These are phyloP conservation scores for Russula foetens DNA, from an alignment of 768 basidiomycete species.

Conservation along the genomic window DNA sequence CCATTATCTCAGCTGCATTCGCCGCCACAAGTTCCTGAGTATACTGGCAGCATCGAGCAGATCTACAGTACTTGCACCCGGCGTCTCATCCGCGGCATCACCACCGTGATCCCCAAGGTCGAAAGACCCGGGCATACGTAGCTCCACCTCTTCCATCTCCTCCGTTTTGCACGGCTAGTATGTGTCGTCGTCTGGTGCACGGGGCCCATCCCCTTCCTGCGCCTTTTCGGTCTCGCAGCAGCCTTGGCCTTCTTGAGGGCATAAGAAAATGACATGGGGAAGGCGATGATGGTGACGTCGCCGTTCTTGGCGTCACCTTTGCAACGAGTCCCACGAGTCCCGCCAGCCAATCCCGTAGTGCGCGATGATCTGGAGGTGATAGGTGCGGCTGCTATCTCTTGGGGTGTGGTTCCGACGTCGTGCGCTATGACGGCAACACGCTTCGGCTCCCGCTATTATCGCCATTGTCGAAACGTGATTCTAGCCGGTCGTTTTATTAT, in stretches of 20 bases:
- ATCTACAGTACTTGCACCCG: neutral
- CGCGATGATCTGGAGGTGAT: neutral
- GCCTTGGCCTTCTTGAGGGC: neutral
- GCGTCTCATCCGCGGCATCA: neutral
- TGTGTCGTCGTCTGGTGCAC: too few species aligned
- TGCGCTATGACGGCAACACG: neutral
- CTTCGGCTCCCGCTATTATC: neutral
- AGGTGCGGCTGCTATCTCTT: neutral
- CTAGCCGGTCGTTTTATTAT: neutral
- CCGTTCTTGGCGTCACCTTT: neutral
- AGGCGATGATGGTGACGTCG: neutral
- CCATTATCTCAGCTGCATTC: conserved; percentile 2
- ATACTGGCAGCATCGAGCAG: neutral
- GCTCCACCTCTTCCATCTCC: neutral
- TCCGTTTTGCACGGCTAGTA: neutral
- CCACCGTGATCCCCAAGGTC: neutral
- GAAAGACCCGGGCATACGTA: conserved; percentile 16
- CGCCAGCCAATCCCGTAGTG: neutral
- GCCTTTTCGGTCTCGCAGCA: neutral
- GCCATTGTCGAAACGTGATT: neutral
- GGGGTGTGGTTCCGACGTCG: neutral
- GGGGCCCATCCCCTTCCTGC: neutral
- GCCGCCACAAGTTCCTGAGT: conserved; percentile 10
- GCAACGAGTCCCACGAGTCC: neutral
- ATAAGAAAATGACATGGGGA: neutral